Evolutionary conservation across 169 alveolate species (phyloP).

Genomic region (Toxoplasma gondii): DNA sequence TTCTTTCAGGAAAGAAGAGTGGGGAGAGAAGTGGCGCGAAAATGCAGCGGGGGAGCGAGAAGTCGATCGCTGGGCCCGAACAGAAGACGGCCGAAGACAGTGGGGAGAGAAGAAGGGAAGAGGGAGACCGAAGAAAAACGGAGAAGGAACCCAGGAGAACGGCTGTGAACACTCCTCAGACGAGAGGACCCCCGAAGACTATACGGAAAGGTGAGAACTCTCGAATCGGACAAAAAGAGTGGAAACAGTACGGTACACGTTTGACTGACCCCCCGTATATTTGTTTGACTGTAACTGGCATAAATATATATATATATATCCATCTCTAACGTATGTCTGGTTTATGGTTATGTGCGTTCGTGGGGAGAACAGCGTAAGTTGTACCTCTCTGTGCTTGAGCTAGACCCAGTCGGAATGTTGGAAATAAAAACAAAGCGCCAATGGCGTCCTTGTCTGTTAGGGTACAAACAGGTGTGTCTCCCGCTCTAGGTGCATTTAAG

Average conservation of each 20-base stretch:
- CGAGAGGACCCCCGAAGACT: background rate
- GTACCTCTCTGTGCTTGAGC: too few relatives aligned
- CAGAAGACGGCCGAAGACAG: background rate
- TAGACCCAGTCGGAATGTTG: too few relatives aligned
- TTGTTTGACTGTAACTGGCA: too few relatives aligned
- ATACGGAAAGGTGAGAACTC: conserved; percentile 2
- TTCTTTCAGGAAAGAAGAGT: conserved; percentile 24
- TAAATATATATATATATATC: background rate
- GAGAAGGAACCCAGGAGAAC: too few relatives aligned
- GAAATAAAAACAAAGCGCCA: too few relatives aligned
- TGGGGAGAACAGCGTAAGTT: background rate
- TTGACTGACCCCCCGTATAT: too few relatives aligned
- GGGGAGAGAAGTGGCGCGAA: conserved; percentile 58
- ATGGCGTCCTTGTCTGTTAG: too few relatives aligned
- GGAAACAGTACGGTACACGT: too few relatives aligned
- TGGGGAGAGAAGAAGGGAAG: conserved; percentile 32
- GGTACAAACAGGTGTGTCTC: too few relatives aligned
- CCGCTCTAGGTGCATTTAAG: too few relatives aligned
- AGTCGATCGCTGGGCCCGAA: background rate
- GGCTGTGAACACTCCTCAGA: background rate
- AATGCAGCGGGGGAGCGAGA: background rate
- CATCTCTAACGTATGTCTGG: background rate
- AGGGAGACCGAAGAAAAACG: background rate
- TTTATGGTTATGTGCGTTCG: background rate
- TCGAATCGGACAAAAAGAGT: background rate